Evolutionary conservation across 1,139 yeast species (phyloP), one percentile per base, ranked within the genome.

Genomic region (Geotrichum macrosporum): DNA sequence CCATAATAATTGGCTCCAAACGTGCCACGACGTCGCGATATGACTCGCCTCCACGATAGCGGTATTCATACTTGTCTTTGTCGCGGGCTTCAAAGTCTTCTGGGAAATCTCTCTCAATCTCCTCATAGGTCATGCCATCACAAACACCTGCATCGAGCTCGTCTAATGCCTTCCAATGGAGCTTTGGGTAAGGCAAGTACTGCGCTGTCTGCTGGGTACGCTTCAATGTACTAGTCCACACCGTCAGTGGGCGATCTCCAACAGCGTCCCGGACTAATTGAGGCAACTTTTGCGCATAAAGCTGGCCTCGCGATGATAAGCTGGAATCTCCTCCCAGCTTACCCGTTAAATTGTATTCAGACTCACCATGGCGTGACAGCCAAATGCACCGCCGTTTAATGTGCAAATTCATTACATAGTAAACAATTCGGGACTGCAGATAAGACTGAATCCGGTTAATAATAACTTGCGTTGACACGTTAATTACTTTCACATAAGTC

Each of bases 121-220:
- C 95, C 59, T 86, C 87, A 64, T 88, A 86, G 0, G 95, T 82
- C 74, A 87, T 76, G 3, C 96, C 97, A 64, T 92, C 98, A 65
- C 98, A 92, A 32, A 88, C 94, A 9, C 98, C 98, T 0, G 98
- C 98, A 66, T 92, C 98, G 54, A 92, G 76, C 67, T 92, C 98
- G 65, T 92, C 98, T 55, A 92, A 72, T 0, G 97, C 97, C 66
- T 92, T 92, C 98, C 98, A 92, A 55, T 83, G 86, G 55, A 88
- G 72, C 64, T 88, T 84, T 51, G 82, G 80, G 66, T 84, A 87
- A 1, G 94, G 89, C 58, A 92, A 72, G 63, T 75, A 77, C 50
- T 85, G 79, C 0, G 96, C 89, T 0, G 97, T 92, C 64, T 92
- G 95, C 64, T 87, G 95, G 5, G 98, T 92, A 65, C 98, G 76